Evolutionary conservation across 1,284 basidiomycete species (phyloP).

Genomic region (Moesziomyces sp.): DNA sequence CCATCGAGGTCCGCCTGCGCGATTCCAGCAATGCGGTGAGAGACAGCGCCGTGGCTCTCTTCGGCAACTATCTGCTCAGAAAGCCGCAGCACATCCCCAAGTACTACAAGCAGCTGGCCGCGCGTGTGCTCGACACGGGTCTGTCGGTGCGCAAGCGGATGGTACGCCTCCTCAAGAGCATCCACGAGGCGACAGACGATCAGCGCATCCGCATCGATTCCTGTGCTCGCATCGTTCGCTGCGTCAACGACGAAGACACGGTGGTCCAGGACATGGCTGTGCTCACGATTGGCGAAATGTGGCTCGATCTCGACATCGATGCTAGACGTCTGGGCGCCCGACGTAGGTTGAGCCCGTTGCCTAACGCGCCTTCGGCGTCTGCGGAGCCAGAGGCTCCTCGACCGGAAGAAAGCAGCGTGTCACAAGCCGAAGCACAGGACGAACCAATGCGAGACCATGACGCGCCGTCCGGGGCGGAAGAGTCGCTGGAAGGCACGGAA

Average conservation of each 20-base stretch:
- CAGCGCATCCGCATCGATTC: conserved; percentile 80
- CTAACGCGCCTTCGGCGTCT: conserved; percentile 4
- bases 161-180: conserved; percentile 87
- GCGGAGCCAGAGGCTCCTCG: conserved; percentile 4
- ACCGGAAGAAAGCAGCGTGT: not conserved
- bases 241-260: conserved; percentile 91
- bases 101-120: conserved; percentile 86
- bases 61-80: conserved; percentile 92
- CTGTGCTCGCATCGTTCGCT: conserved; percentile 81
- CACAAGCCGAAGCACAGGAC: conserved; percentile 1
- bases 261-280: conserved; percentile 85
- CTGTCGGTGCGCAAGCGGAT: conserved; percentile 92
- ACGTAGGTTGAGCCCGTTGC: conserved; percentile 22
- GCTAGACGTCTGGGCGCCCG: conserved; percentile 22
- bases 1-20: conserved; percentile 86
- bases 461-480: conserved; percentile 3
- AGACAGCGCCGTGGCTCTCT: conserved; percentile 92
- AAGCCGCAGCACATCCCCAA: conserved; percentile 83
- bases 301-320: conserved; percentile 73
- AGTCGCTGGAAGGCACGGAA: conserved; percentile 17
- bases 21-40: conserved; percentile 92
- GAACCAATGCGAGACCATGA: not conserved
- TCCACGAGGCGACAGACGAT: conserved; percentile 77
- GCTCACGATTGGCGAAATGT: conserved; percentile 86
- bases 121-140: conserved; percentile 91